Conservation (phyloP, 176 grass and related monocot species). For the Dactylis glomerata region DNA sequence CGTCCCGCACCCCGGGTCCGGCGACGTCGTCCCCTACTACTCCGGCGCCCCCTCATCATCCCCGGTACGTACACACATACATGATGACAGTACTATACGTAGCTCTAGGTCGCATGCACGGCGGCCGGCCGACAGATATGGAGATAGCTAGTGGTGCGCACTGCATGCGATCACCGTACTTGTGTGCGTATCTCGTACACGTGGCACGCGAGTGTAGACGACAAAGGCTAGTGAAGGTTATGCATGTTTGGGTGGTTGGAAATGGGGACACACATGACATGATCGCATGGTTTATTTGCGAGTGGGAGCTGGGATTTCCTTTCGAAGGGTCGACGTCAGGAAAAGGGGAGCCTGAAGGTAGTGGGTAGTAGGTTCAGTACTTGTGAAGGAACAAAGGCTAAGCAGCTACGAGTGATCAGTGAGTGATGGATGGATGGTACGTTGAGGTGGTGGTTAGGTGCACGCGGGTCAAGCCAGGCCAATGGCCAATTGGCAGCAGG, state of each 20-base stretch:
- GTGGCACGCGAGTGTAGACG: background rate
- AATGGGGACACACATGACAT: conserved; percentile 12
- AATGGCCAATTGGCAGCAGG: background rate
- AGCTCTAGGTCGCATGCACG: background rate
- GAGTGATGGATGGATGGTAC: background rate
- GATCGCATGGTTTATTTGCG: background rate
- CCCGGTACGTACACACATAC: conserved; percentile 34
- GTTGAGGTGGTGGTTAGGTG: conserved; percentile 6
- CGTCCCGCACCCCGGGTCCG: background rate
- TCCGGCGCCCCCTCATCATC: conserved; percentile 18
- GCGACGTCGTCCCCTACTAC: background rate
- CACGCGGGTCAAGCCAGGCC: background rate
- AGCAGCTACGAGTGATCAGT: background rate
- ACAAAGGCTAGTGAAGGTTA: background rate
- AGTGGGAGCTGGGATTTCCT: conserved; percentile 40
- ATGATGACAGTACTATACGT: background rate
- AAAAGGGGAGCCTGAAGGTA: background rate
- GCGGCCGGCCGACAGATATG: background rate
- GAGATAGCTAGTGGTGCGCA: background rate
- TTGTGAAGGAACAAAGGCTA: conserved; percentile 7
- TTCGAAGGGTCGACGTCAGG: conserved; percentile 26
- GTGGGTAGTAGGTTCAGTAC: conserved; percentile 45
- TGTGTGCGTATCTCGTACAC: background rate
- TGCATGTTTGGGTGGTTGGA: background rate
- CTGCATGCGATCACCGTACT: background rate